These are phyloP conservation scores for Ramaria rubella DNA, from an alignment of 768 basidiomycete genomes.

Conservation along the genomic window DNA sequence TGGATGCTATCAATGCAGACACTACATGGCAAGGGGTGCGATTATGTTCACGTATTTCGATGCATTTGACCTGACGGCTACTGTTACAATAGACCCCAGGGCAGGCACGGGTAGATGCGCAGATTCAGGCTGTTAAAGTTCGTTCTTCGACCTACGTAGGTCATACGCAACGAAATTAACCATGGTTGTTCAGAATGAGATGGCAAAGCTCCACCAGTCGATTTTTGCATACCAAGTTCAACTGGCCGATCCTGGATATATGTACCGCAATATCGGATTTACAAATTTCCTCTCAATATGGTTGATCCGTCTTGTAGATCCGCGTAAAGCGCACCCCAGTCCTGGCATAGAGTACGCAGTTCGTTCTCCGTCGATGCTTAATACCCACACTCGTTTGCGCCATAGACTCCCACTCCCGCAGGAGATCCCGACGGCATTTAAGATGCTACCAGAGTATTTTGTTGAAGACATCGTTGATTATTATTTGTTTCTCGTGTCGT, in stretches of 20 bases:
- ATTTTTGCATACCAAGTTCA: conserved; percentile 82
- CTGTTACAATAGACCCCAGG: conserved; percentile 48
- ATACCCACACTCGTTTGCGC: conserved; percentile 6
- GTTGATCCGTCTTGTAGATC: conserved; percentile 88
- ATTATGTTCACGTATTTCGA: neutral
- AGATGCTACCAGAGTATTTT: conserved; percentile 87
- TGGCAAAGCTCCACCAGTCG: conserved; percentile 60
- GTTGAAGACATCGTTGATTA: conserved; percentile 92
- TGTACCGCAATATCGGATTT: conserved; percentile 73
- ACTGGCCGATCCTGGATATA: conserved; percentile 78
- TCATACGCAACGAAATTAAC: neutral
- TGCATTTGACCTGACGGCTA: neutral
- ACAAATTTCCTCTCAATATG: conserved; percentile 89
- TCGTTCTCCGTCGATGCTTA: neutral
- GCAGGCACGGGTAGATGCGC: conserved; percentile 71
- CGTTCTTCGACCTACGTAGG: neutral
- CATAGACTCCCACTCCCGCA: conserved; percentile 77
- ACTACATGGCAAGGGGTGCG: conserved; percentile 79
- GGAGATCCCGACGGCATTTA: conserved; percentile 80
- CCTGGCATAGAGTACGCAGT: conserved; percentile 55
- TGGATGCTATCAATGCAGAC: conserved; percentile 70
- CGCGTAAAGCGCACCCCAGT: conserved; percentile 67
- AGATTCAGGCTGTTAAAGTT: conserved; percentile 74
- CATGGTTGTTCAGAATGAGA: conserved; percentile 45
- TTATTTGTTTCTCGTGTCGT: conserved; percentile 79